Base-by-base conservation (phyloP, 1,284 basidiomycete genomes). In the Naganishia sp. region DNA sequence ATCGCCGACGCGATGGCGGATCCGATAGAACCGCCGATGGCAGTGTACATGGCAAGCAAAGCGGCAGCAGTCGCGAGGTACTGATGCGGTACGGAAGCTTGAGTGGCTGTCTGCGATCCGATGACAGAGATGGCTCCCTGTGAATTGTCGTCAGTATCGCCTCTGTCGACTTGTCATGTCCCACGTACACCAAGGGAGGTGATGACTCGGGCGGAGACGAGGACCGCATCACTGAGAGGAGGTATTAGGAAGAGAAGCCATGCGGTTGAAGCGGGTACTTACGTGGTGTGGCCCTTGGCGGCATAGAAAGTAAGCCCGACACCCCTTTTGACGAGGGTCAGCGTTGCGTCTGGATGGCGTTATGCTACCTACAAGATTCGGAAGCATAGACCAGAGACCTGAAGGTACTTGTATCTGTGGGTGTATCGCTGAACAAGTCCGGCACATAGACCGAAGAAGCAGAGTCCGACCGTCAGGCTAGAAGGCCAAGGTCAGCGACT, bases 351-450 rank as follows among this genome's bases (percentile, higher is more conserved):
- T 23, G 31, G 6, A 39, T 15, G 11, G 18, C 45, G 25, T n/a
- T 4, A 36, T n/a, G 5, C 4, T 9, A 68, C 65, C 64, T 55
- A 71, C 70, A 77, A 67, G 65, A 71, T 66, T 46, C 75, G 70
- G 68, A 75, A 69, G 25, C 64, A 68, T 5, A 76, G 63, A 48
- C 75, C 75, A 13, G 64, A 59, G 25, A 77, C 52, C 69, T 77
- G 76, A 49, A 77, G 69, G 44, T 70, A 73, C 73, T 82, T 81
- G 80, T 80, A 83, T 2, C 79, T 73, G 64, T 81, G 78, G 44
- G 78, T 80, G 67, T 73, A 77, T 25, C 78, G 72, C 68, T 76
- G 72, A 49, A 80, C 69, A 6, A 78, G 52, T 10, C 81, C 82
- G 7, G 78, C 79, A 15, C 76, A 23, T 23, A 72, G 65, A 25